Conservation (phyloP, 2,329 filamentous ascomycete species). For the Volutella citrinella region DNA sequence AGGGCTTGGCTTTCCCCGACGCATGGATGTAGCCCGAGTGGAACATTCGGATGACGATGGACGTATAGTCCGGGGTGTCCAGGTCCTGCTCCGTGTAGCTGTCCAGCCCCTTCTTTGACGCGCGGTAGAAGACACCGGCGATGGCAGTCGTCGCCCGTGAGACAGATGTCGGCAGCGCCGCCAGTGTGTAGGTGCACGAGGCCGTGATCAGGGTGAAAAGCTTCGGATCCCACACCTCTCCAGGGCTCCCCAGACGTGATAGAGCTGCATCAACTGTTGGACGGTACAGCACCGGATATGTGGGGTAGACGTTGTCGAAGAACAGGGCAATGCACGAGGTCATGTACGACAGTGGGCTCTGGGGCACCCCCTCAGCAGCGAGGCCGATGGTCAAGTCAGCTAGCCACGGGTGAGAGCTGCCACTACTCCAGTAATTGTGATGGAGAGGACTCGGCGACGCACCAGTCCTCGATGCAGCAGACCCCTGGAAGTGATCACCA, state of each 20-base stretch:
- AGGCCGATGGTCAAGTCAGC: neutral
- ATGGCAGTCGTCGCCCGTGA: neutral
- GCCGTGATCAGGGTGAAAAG: neutral
- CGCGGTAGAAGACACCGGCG: neutral
- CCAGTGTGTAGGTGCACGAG: neutral
- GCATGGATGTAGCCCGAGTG: neutral
- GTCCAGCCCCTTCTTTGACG: neutral
- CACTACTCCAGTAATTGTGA: no score
- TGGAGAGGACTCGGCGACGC: no score
- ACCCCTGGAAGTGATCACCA: no score
- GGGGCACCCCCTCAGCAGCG: neutral
- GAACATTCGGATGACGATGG: neutral
- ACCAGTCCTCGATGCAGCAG: no score
- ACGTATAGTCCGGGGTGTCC: neutral
- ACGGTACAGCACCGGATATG: neutral
- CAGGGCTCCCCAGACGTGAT: neutral
- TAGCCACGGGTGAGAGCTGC: no score
- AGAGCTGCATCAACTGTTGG: neutral
- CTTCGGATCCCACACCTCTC: neutral
- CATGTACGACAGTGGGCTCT: neutral
- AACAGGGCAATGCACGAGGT: neutral
- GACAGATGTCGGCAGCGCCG: neutral
- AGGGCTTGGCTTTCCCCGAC: neutral
- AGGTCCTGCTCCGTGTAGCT: neutral
- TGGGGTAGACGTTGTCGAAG: constrained; percentile 1